Evolutionary conservation across 2,329 filamentous ascomycete genomes (phyloP).

Genomic region (Pyrenochaeta sp.): DNA sequence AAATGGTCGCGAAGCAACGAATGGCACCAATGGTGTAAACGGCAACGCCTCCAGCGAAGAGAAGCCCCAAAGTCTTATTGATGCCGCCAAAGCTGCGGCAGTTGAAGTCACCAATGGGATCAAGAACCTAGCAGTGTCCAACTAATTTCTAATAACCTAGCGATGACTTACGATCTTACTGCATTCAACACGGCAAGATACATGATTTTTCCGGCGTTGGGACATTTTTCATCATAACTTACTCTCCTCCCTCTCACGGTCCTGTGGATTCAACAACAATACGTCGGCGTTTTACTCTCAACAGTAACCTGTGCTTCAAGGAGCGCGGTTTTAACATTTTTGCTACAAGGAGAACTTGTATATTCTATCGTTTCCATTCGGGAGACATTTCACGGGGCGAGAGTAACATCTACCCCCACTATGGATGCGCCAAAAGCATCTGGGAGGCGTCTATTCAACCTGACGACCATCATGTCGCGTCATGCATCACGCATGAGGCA

Average conservation of each 20-base stretch:
- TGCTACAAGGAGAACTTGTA: too few species aligned
- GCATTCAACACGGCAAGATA: constrained; percentile 45
- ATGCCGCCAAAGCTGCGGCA: constrained; percentile 36
- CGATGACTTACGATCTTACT: constrained; percentile 28
- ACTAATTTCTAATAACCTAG: constrained; percentile 20
- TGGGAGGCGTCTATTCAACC: constrained; percentile 51
- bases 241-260: background rate
- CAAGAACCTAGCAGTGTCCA: constrained; percentile 33
- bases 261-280: constrained; percentile 10
- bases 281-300: constrained; percentile 20
- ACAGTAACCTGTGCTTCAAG: constrained; percentile 32
- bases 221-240: constrained; percentile 5
- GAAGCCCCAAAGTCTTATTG: constrained; percentile 27
- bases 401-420: constrained; percentile 4
- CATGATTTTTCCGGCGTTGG: constrained; percentile 18
- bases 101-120: constrained; percentile 41
- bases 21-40: constrained; percentile 13
- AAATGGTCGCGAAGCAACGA: constrained; percentile 11
- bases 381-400: too few species aligned
- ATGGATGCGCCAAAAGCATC: constrained; percentile 24
- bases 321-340: too few species aligned
- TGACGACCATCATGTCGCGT: constrained; percentile 39
- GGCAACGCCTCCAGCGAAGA: constrained; percentile 18
- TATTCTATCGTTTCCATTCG: too few species aligned
- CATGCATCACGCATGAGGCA: constrained; percentile 1